Evolutionary conservation across 345 rosid species (phyloP).

Genomic region (Eucalyptus globulus): DNA sequence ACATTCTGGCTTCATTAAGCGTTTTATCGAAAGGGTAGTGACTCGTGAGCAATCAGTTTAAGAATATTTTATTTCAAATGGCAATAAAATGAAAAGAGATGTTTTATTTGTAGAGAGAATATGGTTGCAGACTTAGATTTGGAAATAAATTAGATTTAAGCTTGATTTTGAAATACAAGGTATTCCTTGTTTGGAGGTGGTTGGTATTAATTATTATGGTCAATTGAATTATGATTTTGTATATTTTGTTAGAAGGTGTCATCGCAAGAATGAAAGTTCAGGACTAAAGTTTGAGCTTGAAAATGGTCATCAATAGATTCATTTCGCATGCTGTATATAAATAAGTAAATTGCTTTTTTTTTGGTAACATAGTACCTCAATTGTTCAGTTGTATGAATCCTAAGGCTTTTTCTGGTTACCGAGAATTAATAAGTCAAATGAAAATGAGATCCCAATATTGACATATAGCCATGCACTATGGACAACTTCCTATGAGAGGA

Average conservation of each 20-base stretch:
- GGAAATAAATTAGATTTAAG: neutral
- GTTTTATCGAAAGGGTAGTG: neutral
- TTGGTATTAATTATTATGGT: neutral
- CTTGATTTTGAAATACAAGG: neutral
- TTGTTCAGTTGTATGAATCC: neutral
- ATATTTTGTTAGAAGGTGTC: accelerated
- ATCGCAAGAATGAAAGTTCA: neutral
- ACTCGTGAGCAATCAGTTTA: too few relatives aligned
- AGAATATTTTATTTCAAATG: too few relatives aligned
- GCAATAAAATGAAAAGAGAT: neutral
- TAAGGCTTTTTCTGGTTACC: neutral
- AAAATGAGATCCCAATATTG: neutral
- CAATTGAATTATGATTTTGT: too few relatives aligned
- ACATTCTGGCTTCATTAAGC: neutral
- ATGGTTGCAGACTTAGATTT: neutral
- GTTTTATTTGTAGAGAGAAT: neutral
- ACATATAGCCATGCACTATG: neutral
- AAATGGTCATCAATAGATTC: neutral
- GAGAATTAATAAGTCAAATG: neutral
- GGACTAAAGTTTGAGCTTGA: neutral
- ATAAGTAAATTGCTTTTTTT: neutral
- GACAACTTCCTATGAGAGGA: neutral
- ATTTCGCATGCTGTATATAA: neutral
- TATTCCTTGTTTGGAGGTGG: neutral
- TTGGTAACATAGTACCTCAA: neutral